Percentiles rank a stretch among this genome's conserved stretches.
phyloP scores from a whole-genome alignment of 2,329 filamentous ascomycete genomes.

The Colletotrichum echinochloae region DNA sequence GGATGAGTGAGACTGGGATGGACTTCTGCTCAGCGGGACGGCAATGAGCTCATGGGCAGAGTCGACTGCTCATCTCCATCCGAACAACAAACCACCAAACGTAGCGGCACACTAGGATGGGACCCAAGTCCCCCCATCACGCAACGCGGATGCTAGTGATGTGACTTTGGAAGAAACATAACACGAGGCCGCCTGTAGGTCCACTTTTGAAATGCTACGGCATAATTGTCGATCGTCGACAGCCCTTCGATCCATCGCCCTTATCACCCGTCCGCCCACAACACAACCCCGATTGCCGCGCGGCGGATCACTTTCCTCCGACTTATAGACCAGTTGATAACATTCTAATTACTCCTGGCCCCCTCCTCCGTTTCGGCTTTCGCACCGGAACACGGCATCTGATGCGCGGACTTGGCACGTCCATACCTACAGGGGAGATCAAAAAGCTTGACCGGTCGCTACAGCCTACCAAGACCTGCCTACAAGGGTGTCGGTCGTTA shows the following conservation, averaged over 20 bases:
- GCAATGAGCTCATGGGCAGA: not conserved
- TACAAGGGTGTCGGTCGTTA: not conserved
- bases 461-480: slow-evolving; percentile 20
- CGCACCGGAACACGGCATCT: slow-evolving; percentile 27
- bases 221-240: not conserved
- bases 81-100: too few relatives aligned
- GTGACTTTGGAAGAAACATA: slow-evolving; percentile 11
- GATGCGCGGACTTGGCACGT: slow-evolving; percentile 36
- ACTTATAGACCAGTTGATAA: slow-evolving; percentile 4
- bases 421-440: slow-evolving; percentile 21
- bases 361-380: not conserved
- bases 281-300: slow-evolving; percentile 21
- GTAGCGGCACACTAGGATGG: too few relatives aligned
- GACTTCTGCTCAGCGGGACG: not conserved
- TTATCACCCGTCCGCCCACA: slow-evolving; percentile 26
- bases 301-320: slow-evolving; percentile 13
- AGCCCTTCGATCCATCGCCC: slow-evolving; percentile 14
- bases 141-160: not conserved
- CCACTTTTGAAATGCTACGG: not conserved
- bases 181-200: too few relatives aligned
- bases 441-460: slow-evolving; percentile 40
- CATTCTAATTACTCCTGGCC: not conserved
- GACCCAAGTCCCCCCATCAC: too few relatives aligned
- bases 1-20: not conserved
- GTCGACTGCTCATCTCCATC: slow-evolving; percentile 8